Percentiles rank a stretch among this genome's conserved stretches.
phyloP scores from a whole-genome alignment of 1,284 basidiomycete species.

The Sanghuangporus weigelae region DNA sequence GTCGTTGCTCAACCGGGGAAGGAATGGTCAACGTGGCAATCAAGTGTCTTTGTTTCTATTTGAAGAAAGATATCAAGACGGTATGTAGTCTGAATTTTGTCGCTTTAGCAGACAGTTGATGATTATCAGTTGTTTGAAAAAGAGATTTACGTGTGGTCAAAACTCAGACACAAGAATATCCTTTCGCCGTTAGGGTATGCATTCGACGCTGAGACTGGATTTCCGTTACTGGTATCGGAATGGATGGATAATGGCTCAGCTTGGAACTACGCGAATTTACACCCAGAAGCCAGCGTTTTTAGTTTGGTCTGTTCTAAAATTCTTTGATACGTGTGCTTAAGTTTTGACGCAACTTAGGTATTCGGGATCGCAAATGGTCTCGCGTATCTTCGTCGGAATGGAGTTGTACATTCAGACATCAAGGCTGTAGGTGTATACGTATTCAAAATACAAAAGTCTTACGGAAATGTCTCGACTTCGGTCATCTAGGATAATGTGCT shows the following conservation, averaged over 20 bases:
- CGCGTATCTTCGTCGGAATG: neutral
- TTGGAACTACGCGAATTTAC: neutral
- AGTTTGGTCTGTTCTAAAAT: neutral
- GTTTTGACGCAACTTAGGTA: neutral
- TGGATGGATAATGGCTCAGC: slow-evolving; percentile 15
- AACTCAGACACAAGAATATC: slow-evolving; percentile 10
- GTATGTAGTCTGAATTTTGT: too few relatives aligned
- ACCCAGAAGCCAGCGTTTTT: neutral
- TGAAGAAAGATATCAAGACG: neutral
- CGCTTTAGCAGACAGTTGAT: neutral
- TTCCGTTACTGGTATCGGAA: slow-evolving; percentile 11
- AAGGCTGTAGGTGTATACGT: slow-evolving; percentile 1
- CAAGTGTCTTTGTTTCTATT: neutral
- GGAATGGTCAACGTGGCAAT: neutral
- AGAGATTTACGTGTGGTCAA: slow-evolving; percentile 13
- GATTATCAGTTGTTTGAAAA: slow-evolving; percentile 1
- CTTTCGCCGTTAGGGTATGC: slow-evolving; percentile 9
- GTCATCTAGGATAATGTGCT: slow-evolving; percentile 7
- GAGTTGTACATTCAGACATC: slow-evolving; percentile 8
- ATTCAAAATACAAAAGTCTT: neutral
- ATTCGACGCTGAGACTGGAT: neutral
- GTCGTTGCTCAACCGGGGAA: neutral
- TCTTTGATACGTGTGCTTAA: neutral
- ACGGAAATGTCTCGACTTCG: too few relatives aligned
- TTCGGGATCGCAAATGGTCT: slow-evolving; percentile 6